phyloP scores from a whole-genome alignment of 176 grass and related monocot species.

The Tuctoria greenei region DNA sequence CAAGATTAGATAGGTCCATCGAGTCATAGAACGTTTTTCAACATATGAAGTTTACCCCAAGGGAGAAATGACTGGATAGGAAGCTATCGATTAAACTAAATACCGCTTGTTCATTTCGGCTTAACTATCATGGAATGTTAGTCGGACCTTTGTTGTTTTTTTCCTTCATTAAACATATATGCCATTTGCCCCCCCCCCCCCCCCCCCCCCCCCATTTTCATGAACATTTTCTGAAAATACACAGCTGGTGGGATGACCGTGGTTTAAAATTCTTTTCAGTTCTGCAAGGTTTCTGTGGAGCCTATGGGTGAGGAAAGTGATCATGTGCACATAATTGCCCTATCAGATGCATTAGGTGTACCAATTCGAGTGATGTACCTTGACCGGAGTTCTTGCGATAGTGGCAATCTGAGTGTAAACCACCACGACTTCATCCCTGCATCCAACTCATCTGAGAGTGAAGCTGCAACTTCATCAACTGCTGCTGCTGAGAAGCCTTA shows the following conservation, averaged over 20 bases:
- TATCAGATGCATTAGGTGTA: constrained; percentile 87
- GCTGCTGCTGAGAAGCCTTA: constrained; percentile 49
- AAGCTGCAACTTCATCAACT: constrained; percentile 25
- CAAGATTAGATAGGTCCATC: background rate
- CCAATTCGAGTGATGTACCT: constrained; percentile 93
- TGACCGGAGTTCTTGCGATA: constrained; percentile 65
- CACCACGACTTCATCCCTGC: constrained; percentile 83
- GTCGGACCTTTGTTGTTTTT: background rate
- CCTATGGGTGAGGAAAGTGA: constrained; percentile 99
- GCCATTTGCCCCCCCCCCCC: too few relatives aligned
- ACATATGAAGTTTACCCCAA: background rate
- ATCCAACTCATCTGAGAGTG: constrained; percentile 20
- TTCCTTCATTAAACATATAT: background rate
- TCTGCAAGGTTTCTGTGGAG: constrained; percentile 79
- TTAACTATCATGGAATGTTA: background rate
- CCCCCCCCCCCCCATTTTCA: background rate
- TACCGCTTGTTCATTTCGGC: background rate
- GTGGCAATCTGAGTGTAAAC: constrained; percentile 52
- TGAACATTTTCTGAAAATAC: constrained; percentile 4
- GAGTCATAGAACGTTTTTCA: background rate
- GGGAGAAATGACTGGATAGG: background rate
- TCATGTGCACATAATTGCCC: constrained; percentile 83
- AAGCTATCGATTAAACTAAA: background rate
- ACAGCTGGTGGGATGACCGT: constrained; percentile 5
- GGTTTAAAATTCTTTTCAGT: constrained; percentile 59